Evolutionary conservation across 2,329 filamentous ascomycete genomes (phyloP).

Genomic region (Eutypa lata): DNA sequence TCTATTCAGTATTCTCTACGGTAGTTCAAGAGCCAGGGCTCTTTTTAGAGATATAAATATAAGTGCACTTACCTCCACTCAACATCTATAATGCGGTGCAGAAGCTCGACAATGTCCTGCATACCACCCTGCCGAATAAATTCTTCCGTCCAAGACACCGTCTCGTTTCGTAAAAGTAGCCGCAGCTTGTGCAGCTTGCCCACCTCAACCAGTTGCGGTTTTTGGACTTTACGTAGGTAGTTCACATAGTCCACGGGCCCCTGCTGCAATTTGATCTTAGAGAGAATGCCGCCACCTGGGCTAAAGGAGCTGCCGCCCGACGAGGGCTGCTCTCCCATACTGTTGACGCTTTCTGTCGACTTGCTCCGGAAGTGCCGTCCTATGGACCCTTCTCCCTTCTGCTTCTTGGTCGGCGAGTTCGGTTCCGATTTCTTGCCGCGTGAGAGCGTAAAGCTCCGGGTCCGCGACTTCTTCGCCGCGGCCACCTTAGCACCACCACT

Average conservation of each 20-base stretch:
- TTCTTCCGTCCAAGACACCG: constrained; percentile 88
- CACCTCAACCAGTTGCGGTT: constrained; percentile 84
- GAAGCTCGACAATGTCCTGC: constrained; percentile 80
- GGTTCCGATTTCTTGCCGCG: constrained; percentile 59
- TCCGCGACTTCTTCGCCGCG: constrained; percentile 61
- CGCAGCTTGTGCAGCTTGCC: constrained; percentile 92
- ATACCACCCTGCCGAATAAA: constrained; percentile 90
- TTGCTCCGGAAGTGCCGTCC: constrained; percentile 67
- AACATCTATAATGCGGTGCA: constrained; percentile 90
- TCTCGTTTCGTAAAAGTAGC: constrained; percentile 87
- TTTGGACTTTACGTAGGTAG: constrained; percentile 77
- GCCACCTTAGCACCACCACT: too few relatives aligned
- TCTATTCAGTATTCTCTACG: too few relatives aligned
- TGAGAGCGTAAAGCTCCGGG: constrained; percentile 75
- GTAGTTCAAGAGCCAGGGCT: too few relatives aligned
- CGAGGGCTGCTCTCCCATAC: constrained; percentile 41
- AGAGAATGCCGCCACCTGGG: constrained; percentile 56
- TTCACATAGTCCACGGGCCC: constrained; percentile 80
- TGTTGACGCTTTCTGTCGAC: constrained; percentile 67
- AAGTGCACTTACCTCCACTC: constrained; percentile 77
- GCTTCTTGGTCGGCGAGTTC: constrained; percentile 69
- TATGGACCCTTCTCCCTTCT: constrained; percentile 61
- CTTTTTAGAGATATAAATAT: too few relatives aligned
- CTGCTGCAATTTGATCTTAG: constrained; percentile 70
- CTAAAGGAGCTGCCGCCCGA: constrained; percentile 46